Conservation (phyloP, 805 yeast species). For the Scheffersomyces stipitis region DNA sequence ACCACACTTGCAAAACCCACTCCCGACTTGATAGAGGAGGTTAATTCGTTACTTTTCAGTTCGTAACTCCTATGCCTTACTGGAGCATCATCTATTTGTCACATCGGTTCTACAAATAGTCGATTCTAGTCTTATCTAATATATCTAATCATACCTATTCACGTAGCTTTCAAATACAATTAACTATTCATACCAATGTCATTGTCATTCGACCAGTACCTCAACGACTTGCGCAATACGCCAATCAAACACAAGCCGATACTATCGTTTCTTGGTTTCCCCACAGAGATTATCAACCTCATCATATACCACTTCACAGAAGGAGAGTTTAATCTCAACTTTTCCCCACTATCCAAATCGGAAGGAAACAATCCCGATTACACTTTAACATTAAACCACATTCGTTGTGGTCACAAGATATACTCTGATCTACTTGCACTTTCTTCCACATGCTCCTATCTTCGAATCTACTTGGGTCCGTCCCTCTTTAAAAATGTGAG, state of each 20-base stretch:
- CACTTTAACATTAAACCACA: conserved; percentile 2
- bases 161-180: no score
- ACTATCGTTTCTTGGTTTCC: conserved; percentile 12
- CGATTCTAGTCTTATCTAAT: no score
- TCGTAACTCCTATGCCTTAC: no score
- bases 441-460: conserved; percentile 21
- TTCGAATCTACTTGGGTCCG: conserved; percentile 21
- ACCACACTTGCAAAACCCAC: no score
- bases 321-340: conserved; percentile 3
- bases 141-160: no score
- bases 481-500: conserved; percentile 20
- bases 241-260: no score
- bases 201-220: not conserved
- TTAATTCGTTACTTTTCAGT: no score
- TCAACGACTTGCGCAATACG: no score
- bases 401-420: not conserved
- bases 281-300: conserved; percentile 17
- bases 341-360: not conserved
- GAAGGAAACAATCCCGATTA: not conserved
- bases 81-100: no score
- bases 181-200: no score
- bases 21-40: no score
- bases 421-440: conserved; percentile 14
- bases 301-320: conserved; percentile 14
- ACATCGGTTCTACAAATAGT: no score